These are phyloP conservation scores for Calonectria ilicicola DNA, from an alignment of 2,329 filamentous ascomycete genomes.

Conservation along the genomic window DNA sequence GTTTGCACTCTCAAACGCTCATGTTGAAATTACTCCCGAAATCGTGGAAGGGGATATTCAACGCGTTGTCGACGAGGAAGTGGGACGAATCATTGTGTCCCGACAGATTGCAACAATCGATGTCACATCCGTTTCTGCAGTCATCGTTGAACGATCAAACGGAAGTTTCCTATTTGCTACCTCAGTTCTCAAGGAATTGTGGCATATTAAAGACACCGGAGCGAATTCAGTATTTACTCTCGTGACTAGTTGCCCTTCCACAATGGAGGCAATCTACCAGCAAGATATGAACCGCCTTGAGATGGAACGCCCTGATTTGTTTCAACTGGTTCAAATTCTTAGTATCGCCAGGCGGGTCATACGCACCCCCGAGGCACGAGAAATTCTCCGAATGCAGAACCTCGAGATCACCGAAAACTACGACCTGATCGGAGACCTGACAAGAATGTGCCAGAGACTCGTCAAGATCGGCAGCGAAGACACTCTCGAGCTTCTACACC, in stretches of 20 bases:
- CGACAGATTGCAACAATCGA: constrained; percentile 33
- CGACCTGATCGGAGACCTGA: constrained; percentile 31
- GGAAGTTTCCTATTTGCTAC: constrained; percentile 36
- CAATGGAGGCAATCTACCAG: constrained; percentile 38
- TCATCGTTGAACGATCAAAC: constrained; percentile 36
- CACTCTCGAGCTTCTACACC: constrained; percentile 35
- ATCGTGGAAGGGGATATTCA: constrained; percentile 30
- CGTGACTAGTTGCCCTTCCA: constrained; percentile 32
- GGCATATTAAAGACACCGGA: constrained; percentile 35
- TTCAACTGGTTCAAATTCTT: constrained; percentile 31
- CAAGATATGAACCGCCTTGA: constrained; percentile 36
- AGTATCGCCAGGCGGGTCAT: constrained; percentile 27
- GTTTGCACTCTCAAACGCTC: constrained; percentile 27
- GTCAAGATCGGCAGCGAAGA: constrained; percentile 29
- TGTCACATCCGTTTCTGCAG: constrained; percentile 28
- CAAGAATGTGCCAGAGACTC: constrained; percentile 30
- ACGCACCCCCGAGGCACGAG: constrained; percentile 25
- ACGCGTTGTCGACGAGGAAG: constrained; percentile 33
- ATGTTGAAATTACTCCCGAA: constrained; percentile 28
- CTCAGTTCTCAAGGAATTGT: constrained; percentile 36
- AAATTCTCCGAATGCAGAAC: constrained; percentile 33
- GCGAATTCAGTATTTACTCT: constrained; percentile 36
- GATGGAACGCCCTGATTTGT: constrained; percentile 30
- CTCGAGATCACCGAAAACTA: constrained; percentile 30
- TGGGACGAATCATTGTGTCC: constrained; percentile 32